A percentile compares a stretch with the other conserved stretches of the same genome.
Conservation (phyloP, 176 grass and related monocot genomes). For the Canna indica region DNA sequence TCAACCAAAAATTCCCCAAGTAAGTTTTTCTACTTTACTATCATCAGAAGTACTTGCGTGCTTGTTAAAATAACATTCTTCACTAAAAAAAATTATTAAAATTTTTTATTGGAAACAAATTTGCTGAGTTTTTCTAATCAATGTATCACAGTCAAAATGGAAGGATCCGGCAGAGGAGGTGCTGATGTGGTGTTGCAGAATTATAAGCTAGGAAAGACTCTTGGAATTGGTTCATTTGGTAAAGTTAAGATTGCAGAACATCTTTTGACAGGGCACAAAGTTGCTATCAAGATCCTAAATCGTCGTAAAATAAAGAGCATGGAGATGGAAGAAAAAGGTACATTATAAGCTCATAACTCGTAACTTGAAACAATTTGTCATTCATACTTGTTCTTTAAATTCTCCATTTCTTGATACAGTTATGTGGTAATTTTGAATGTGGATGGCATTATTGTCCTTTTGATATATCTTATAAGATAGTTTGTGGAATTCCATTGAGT, state of each 20-base stretch:
- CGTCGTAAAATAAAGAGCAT: slow-evolving; percentile 66
- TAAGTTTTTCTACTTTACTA: neutral
- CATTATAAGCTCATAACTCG: neutral
- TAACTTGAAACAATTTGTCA: neutral
- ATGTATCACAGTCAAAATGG: slow-evolving; percentile 32
- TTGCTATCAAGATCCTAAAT: slow-evolving; percentile 89
- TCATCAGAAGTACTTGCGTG: neutral
- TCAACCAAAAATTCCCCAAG: neutral
- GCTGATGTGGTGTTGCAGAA: slow-evolving; percentile 55
- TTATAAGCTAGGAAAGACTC: slow-evolving; percentile 75
- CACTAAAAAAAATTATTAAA: neutral
- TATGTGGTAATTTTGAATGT: no score
- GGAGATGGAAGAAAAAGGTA: slow-evolving; percentile 96
- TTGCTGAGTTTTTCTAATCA: neutral
- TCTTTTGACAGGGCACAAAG: slow-evolving; percentile 63
- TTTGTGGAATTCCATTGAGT: neutral
- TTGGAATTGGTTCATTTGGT: slow-evolving; percentile 85
- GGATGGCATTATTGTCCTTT: no score
- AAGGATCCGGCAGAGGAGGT: slow-evolving; percentile 42
- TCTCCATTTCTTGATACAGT: no score
- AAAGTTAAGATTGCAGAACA: slow-evolving; percentile 96
- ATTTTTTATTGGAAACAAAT: neutral
- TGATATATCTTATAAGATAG: no score
- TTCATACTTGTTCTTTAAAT: neutral
- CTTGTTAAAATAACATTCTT: neutral